These are phyloP conservation scores for Sechiopsis laciniata DNA, from an alignment of 306 rosid genomes.

Conservation along the genomic window DNA sequence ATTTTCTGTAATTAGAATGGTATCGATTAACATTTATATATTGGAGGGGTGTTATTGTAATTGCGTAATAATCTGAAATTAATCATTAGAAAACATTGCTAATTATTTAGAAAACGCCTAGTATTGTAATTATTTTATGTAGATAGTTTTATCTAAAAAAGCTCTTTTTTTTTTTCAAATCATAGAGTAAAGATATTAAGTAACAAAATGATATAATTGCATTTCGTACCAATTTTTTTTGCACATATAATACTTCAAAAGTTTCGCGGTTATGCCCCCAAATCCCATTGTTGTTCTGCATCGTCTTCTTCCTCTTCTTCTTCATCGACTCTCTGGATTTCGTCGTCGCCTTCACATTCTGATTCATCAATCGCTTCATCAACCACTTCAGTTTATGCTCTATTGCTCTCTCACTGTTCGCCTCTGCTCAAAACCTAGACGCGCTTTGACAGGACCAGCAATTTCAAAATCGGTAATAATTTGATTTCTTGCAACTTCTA, in stretches of 20 bases:
- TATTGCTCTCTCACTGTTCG: slow-evolving; percentile 23
- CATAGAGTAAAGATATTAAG: no score
- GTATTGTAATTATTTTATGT: no score
- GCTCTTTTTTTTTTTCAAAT: no score
- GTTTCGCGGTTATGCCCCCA: slow-evolving; percentile 86
- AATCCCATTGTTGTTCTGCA: slow-evolving; percentile 23
- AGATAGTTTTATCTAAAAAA: no score
- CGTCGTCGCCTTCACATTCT: background rate
- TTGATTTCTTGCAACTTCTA: slow-evolving; percentile 2
- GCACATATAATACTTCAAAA: slow-evolving; percentile 37
- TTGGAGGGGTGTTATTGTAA: no score
- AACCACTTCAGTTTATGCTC: slow-evolving; percentile 1
- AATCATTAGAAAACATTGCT: no score
- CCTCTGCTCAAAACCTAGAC: slow-evolving; percentile 3
- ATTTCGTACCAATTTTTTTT: background rate
- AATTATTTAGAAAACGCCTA: no score
- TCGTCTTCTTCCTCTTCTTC: slow-evolving; percentile 6
- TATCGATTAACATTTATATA: no score
- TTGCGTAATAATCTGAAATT: no score
- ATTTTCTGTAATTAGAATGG: no score
- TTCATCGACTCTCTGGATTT: slow-evolving; percentile 3
- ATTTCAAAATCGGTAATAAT: slow-evolving; percentile 24
- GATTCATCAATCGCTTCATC: background rate
- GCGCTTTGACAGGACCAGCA: slow-evolving; percentile 25
- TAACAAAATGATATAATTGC: background rate